Evolutionary conservation across 768 basidiomycete genomes (phyloP), one percentile per base, ranked within the genome.

Genomic region (Pleurotus eryngii): DNA sequence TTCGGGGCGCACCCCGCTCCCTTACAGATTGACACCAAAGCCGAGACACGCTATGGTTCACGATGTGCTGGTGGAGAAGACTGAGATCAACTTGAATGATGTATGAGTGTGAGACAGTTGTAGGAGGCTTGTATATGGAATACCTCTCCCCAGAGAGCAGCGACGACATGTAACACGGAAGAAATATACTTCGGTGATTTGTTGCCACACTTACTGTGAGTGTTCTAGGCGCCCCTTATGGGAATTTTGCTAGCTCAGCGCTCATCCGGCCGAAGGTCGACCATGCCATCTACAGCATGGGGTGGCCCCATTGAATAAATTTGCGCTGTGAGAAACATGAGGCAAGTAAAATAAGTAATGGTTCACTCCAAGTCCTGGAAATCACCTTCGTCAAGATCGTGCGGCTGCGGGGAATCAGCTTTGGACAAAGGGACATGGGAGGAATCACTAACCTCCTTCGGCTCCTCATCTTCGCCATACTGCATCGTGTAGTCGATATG

Each of bases 401-500:
- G 90, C 11, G 95, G 95, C 89, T 95, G 27, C 51, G 49, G 18
- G 39, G 59, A 57, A 47, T 49, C n/a, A 2, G 22, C 38, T 49
- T 58, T 39, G n/a, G 18, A 46, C 4, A 54, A 4, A 57, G 51
- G 55, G 38, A 45, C 27, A 14, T 27, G 15, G 56, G 42, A 56
- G 12, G 30, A 43, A 48, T 57, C 30, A 56, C 77, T 57, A 65
- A 90, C 91, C 84, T 92, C 92, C 77, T 89, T 94, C 14, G 96
- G 95, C 67, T 99, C 96, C 69, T 99, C 96, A 58, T 95, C 93
- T 75, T 98, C 96, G 35, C 96, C 96, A 65, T 97, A 99, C 69
- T 99, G 97, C 86, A 99, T 95, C 57, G 93, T 90, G 65, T 93
- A 96, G 74, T 99, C 97, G 55, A 99, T 90, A 69, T 99, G 95